Conservation (phyloP, 352 stramenopile species). For the Phytophthora multivora region DNA sequence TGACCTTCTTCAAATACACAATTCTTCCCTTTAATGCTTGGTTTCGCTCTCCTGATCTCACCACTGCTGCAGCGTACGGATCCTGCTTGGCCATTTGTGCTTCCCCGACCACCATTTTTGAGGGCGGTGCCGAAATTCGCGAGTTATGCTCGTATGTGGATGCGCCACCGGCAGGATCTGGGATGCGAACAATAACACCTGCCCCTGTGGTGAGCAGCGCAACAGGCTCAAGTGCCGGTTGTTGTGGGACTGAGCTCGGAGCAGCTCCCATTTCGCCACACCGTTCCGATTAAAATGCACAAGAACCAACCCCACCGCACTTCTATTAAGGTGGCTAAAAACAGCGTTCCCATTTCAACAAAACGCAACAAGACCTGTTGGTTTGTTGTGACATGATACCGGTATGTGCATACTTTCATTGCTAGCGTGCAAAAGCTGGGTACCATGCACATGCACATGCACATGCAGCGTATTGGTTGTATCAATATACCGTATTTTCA, state of each 20-base stretch:
- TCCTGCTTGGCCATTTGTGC: conserved; percentile 1
- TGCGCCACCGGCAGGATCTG: conserved; percentile 24
- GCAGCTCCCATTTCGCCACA: conserved; percentile 36
- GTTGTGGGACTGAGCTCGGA: conserved; percentile 34
- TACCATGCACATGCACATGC: too few relatives aligned
- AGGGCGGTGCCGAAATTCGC: conserved; percentile 10
- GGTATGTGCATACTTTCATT: too few relatives aligned
- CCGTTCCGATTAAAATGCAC: conserved; percentile 13
- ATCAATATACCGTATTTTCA: too few relatives aligned
- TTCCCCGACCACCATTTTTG: background rate
- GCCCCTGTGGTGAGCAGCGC: conserved; percentile 48
- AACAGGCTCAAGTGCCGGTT: conserved; percentile 36
- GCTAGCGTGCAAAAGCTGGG: too few relatives aligned
- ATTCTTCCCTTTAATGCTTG: conserved; percentile 53
- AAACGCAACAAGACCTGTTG: too few relatives aligned
- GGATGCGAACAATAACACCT: conserved; percentile 58
- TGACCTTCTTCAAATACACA: conserved; percentile 64
- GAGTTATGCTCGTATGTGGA: conserved; percentile 58
- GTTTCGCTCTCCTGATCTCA: conserved; percentile 48
- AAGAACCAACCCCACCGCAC: too few relatives aligned
- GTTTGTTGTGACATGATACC: too few relatives aligned
- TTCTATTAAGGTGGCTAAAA: too few relatives aligned
- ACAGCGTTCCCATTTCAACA: too few relatives aligned
- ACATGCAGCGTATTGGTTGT: too few relatives aligned
- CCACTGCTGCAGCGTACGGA: conserved; percentile 43